These are phyloP conservation scores for Epichloe coenophiala DNA, from an alignment of 2,329 filamentous ascomycete species.

Conservation along the genomic window DNA sequence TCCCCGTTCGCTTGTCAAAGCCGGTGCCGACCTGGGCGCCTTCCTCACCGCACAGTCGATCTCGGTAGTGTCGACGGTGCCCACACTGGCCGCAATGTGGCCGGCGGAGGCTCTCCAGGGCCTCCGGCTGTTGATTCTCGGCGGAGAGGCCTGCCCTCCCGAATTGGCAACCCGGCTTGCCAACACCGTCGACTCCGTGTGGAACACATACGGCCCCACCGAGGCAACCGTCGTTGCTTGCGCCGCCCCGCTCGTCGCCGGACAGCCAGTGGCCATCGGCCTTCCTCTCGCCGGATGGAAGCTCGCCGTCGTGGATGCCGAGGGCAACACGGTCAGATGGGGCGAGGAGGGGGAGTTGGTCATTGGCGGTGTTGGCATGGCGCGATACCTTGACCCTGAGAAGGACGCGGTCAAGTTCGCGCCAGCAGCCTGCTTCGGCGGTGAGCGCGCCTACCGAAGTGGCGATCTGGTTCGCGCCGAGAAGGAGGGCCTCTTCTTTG, in stretches of 20 bases:
- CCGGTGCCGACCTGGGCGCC: constrained; percentile 9
- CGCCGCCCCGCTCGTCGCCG: constrained; percentile 9
- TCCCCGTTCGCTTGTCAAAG: constrained; percentile 10
- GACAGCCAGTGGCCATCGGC: constrained; percentile 10
- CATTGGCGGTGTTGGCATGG: constrained; percentile 12
- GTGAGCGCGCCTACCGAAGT: constrained; percentile 13
- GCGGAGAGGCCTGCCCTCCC: constrained; percentile 11
- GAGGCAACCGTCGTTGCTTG: constrained; percentile 13
- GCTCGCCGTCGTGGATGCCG: constrained; percentile 18
- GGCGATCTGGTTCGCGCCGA: constrained; percentile 14
- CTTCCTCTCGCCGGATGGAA: constrained; percentile 11
- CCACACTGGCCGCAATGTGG: constrained; percentile 11
- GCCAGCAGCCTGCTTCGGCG: constrained; percentile 8
- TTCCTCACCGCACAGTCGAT: constrained; percentile 10
- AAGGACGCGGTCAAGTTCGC: constrained; percentile 11
- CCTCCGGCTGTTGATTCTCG: constrained; percentile 12
- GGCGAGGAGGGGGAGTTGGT: constrained; percentile 13
- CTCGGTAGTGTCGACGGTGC: constrained; percentile 12
- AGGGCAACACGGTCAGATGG: constrained; percentile 29
- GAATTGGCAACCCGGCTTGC: constrained; percentile 10
- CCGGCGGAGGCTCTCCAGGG: constrained; percentile 9
- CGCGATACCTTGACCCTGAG: constrained; percentile 10
- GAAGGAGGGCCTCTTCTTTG: constrained; percentile 9
- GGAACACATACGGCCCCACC: constrained; percentile 15
- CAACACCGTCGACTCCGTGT: constrained; percentile 8